These are phyloP conservation scores for Hypsizygus marmoreus DNA, from an alignment of 768 basidiomycete genomes.

Conservation along the genomic window DNA sequence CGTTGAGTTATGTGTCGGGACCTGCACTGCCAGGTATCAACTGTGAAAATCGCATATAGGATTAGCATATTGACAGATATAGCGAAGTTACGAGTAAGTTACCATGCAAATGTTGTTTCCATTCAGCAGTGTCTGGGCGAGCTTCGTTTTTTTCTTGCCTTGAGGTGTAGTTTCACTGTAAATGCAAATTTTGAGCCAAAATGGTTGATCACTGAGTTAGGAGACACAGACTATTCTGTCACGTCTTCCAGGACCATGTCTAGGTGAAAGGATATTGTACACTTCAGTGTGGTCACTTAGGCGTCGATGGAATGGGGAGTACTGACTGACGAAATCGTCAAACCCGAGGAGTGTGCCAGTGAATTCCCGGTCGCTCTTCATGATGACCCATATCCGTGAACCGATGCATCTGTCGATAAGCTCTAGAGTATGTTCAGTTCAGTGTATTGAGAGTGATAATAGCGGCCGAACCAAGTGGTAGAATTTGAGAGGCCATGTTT, in stretches of 20 bases:
- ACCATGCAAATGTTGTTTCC: slow-evolving; percentile 98
- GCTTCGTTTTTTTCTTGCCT: slow-evolving; percentile 76
- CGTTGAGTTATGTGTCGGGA: slow-evolving; percentile 40
- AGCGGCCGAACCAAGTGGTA: slow-evolving; percentile 72
- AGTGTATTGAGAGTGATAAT: neutral
- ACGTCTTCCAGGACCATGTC: slow-evolving; percentile 97
- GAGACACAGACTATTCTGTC: slow-evolving; percentile 89
- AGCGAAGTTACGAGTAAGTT: too few relatives aligned
- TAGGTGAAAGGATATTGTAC: slow-evolving; percentile 29
- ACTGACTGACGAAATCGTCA: slow-evolving; percentile 99
- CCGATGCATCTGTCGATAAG: slow-evolving; percentile 98
- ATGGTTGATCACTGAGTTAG: too few relatives aligned
- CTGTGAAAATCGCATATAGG: slow-evolving; percentile 32
- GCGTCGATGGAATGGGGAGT: neutral
- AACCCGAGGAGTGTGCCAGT: slow-evolving; percentile 93
- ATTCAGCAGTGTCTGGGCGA: slow-evolving; percentile 88
- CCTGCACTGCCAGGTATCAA: slow-evolving; percentile 74
- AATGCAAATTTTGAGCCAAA: neutral
- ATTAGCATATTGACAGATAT: neutral
- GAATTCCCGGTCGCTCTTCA: slow-evolving; percentile 98
- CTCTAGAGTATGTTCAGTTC: slow-evolving; percentile 48
- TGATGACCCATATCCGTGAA: slow-evolving; percentile 96
- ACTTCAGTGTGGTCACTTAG: too few relatives aligned
- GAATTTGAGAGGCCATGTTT: slow-evolving; percentile 94
- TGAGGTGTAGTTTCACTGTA: slow-evolving; percentile 83